Conservation (phyloP, 1,284 basidiomycete species). For the Cyathus olla region DNA sequence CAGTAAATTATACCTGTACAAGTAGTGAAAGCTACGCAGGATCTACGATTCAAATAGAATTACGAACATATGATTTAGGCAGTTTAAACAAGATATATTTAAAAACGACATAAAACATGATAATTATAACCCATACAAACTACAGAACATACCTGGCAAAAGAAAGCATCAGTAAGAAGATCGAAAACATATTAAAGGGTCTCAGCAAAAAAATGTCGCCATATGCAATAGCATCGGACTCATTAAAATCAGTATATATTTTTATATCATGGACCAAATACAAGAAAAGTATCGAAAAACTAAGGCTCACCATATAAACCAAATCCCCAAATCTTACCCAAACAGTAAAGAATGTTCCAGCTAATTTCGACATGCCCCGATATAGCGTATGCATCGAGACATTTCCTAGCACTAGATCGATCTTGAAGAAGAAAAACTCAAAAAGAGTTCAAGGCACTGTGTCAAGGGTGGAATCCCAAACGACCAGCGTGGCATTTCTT, state of each 20-base stretch:
- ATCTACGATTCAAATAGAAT: no score
- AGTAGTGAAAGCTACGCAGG: no score
- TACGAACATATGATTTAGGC: no score
- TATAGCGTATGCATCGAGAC: conserved; percentile 43
- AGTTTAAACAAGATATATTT: no score
- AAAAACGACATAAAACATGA: no score
- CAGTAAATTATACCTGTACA: no score
- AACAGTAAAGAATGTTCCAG: conserved; percentile 40
- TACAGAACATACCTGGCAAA: neutral
- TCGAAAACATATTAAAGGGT: conserved; percentile 13
- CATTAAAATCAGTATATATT: conserved; percentile 59
- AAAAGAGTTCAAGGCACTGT: conserved; percentile 53
- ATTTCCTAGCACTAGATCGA: conserved; percentile 52
- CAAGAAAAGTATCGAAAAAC: conserved; percentile 11
- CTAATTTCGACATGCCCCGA: conserved; percentile 49
- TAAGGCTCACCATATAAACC: conserved; percentile 25
- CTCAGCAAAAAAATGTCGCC: conserved; percentile 50
- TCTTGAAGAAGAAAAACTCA: conserved; percentile 49
- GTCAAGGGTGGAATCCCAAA: conserved; percentile 48
- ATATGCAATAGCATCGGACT: conserved; percentile 48
- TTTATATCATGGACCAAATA: conserved; percentile 48
- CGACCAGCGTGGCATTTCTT: conserved; percentile 57
- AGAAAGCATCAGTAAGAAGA: neutral
- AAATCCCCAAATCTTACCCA: conserved; percentile 1
- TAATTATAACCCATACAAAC: no score